A percentile compares a stretch with the other conserved stretches of the same genome.
phyloP scores from a whole-genome alignment of 2,329 filamentous ascomycete species.

The Cordyceps tenuipes region DNA sequence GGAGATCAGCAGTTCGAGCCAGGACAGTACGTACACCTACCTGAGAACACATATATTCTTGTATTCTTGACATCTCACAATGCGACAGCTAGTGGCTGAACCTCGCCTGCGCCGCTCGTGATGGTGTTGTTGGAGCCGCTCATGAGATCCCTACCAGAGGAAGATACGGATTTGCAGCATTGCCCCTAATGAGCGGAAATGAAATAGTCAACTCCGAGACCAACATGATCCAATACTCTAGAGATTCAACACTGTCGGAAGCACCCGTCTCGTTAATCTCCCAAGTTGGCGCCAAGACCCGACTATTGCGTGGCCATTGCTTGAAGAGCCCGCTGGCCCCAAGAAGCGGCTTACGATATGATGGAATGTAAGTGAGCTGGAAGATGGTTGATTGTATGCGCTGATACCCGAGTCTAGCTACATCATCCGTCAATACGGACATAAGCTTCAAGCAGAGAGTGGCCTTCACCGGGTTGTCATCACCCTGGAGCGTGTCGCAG shows the following conservation, averaged over 20 bases:
- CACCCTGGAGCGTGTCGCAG: conserved; percentile 35
- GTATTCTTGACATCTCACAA: background rate
- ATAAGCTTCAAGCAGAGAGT: conserved; percentile 30
- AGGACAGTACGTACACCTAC: conserved; percentile 37
- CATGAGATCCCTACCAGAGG: conserved; percentile 38
- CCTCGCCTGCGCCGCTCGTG: conserved; percentile 45
- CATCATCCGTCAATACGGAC: conserved; percentile 38
- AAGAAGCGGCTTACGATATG: conserved; percentile 44
- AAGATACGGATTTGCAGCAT: conserved; percentile 35
- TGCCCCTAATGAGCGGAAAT: conserved; percentile 43
- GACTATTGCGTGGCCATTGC: conserved; percentile 43
- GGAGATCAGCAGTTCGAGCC: conserved; percentile 34
- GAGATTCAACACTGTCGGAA: conserved; percentile 33
- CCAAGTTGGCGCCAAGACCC: conserved; percentile 40
- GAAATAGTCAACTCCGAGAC: conserved; percentile 33
- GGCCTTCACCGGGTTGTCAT: conserved; percentile 37
- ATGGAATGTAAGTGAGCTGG: conserved; percentile 42
- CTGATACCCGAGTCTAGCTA: conserved; percentile 30
- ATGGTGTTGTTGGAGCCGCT: conserved; percentile 42
- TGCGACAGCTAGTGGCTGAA: conserved; percentile 48
- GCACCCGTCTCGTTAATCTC: conserved; percentile 42
- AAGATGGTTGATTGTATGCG: background rate
- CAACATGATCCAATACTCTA: conserved; percentile 34
- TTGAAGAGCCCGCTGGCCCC: conserved; percentile 46
- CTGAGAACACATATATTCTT: background rate